A percentile compares a stretch with the other conserved stretches of the same genome.
phyloP scores from a whole-genome alignment of 2,329 filamentous ascomycete genomes.

The Chrysosporium queenslandicum region DNA sequence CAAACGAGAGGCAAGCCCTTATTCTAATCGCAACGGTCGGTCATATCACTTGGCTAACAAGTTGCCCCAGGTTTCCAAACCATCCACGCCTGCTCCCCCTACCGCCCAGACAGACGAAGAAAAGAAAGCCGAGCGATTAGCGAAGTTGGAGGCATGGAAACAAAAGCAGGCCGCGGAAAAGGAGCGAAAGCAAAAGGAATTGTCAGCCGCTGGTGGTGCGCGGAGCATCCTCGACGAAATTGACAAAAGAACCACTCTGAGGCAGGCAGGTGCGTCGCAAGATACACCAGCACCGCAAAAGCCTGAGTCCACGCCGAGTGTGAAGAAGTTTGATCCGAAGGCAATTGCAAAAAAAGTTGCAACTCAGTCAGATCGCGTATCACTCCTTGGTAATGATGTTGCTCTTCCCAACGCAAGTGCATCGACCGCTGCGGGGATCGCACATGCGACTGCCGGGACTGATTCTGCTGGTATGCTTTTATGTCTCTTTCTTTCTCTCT shows the following conservation, averaged over 20 bases:
- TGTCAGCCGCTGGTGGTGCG: conserved; percentile 52
- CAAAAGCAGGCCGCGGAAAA: conserved; percentile 69
- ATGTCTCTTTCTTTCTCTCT: no score
- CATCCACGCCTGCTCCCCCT: conserved; percentile 33
- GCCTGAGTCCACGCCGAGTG: conserved; percentile 48
- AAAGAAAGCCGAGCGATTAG: conserved; percentile 69
- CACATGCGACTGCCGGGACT: conserved; percentile 29
- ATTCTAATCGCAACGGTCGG: conserved; percentile 1
- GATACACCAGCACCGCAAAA: conserved; percentile 38
- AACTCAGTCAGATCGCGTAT: conserved; percentile 46
- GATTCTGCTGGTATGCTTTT: conserved; percentile 37
- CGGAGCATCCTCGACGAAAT: conserved; percentile 61
- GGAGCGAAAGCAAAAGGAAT: conserved; percentile 60
- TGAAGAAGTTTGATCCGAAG: conserved; percentile 79
- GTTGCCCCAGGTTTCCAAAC: conserved; percentile 44
- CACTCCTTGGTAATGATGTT: conserved; percentile 47
- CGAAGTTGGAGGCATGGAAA: conserved; percentile 84
- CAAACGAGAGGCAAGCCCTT: conserved; percentile 49
- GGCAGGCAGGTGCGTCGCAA: conserved; percentile 25
- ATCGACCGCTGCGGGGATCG: conserved; percentile 30
- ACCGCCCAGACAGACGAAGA: conserved; percentile 56
- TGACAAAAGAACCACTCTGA: conserved; percentile 54
- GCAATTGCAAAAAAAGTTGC: conserved; percentile 71
- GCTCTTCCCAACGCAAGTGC: conserved; percentile 41
- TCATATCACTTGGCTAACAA: conserved; percentile 13